Percentiles rank a stretch among this genome's conserved stretches.
phyloP scores from a whole-genome alignment of 163 green algal genomes.

The Trebouxia gelatinosa region DNA sequence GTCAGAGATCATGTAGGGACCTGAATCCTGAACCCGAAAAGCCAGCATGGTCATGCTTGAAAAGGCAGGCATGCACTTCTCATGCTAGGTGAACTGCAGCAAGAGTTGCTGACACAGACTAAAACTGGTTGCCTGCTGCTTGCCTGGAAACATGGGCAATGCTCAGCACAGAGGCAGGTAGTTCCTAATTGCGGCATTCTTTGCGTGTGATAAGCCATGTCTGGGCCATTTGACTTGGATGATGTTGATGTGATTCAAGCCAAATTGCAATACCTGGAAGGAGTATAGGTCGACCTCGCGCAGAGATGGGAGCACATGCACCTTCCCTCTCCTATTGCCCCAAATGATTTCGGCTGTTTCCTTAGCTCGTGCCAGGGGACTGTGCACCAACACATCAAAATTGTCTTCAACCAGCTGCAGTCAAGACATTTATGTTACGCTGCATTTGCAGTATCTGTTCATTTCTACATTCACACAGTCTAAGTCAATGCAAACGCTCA shows the following conservation, averaged over 20 bases:
- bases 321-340: constrained; percentile 34
- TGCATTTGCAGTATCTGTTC: background rate
- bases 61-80: too few species aligned
- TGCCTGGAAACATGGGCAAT: too few species aligned
- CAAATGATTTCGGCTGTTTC: constrained; percentile 88
- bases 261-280: constrained; percentile 74
- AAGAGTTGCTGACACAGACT: too few species aligned
- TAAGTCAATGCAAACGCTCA: too few species aligned
- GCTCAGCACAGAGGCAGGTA: too few species aligned
- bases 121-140: too few species aligned
- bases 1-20: background rate
- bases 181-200: too few species aligned
- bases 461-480: too few species aligned
- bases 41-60: background rate
- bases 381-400: constrained; percentile 67
- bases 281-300: constrained; percentile 96
- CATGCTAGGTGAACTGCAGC: too few species aligned
- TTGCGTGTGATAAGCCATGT: too few species aligned
- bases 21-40: background rate
- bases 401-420: constrained; percentile 56
- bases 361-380: constrained; percentile 73
- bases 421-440: background rate
- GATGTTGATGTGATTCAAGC: too few species aligned
- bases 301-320: constrained; percentile 61
- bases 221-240: too few species aligned